Evolutionary conservation across 768 basidiomycete genomes (phyloP).

Genomic region (Mycena chlorophos): DNA sequence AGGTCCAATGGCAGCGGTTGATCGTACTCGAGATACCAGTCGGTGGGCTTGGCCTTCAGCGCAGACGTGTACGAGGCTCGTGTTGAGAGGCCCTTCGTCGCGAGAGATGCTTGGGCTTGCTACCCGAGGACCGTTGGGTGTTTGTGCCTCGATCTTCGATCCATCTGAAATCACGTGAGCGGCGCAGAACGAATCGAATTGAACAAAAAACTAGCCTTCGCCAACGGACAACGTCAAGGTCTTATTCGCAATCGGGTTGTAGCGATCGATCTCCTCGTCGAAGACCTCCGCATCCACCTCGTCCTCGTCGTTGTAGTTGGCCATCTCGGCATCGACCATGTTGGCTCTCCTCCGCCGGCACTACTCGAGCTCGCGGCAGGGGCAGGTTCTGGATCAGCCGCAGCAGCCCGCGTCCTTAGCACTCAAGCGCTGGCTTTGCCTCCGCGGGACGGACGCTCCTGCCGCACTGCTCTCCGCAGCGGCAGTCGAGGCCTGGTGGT

Average conservation of each 20-base stretch:
- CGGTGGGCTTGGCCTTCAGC: slow-evolving; percentile 86
- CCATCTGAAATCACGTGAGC: slow-evolving; percentile 60
- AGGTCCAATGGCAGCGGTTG: slow-evolving; percentile 80
- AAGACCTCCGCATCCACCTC: slow-evolving; percentile 85
- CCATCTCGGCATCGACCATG: slow-evolving; percentile 63
- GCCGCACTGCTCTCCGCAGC: slow-evolving; percentile 32
- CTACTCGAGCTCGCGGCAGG: slow-evolving; percentile 22
- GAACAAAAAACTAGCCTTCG: slow-evolving; percentile 54
- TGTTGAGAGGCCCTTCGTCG: slow-evolving; percentile 32
- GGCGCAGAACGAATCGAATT: background rate
- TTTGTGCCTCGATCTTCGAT: slow-evolving; percentile 92
- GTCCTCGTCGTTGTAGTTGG: slow-evolving; percentile 85
- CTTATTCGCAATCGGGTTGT: slow-evolving; percentile 70
- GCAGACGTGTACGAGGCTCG: slow-evolving; percentile 90
- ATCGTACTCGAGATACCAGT: slow-evolving; percentile 97
- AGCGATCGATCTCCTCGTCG: slow-evolving; percentile 82
- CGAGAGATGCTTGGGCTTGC: slow-evolving; percentile 70
- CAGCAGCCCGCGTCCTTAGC: slow-evolving; percentile 52
- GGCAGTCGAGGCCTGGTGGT: slow-evolving; percentile 31
- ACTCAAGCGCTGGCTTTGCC: slow-evolving; percentile 82
- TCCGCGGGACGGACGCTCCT: slow-evolving; percentile 50
- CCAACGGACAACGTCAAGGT: slow-evolving; percentile 82
- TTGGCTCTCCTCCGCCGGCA: slow-evolving; percentile 45
- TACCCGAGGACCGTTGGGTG: slow-evolving; percentile 93
- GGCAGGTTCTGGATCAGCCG: slow-evolving; percentile 25